These are phyloP conservation scores for Phyllachora maydis DNA, from an alignment of 2,329 filamentous ascomycete genomes.

Conservation along the genomic window DNA sequence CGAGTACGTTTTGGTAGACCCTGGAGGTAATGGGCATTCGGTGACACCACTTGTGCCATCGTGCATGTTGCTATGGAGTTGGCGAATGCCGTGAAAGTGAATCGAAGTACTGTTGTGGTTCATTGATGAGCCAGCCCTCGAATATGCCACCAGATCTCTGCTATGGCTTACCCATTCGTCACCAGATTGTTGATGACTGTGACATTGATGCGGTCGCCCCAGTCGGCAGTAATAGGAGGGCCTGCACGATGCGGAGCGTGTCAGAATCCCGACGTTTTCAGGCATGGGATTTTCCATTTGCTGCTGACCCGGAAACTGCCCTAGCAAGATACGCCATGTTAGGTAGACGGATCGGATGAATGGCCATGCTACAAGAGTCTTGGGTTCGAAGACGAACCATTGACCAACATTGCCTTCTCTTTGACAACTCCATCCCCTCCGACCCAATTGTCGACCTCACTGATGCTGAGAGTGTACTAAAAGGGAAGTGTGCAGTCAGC, in stretches of 20 bases:
- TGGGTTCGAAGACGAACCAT: conserved; percentile 5
- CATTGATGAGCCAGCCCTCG: background rate
- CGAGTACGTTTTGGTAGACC: conserved; percentile 10
- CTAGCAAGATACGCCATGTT: no score
- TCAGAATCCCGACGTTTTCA: no score
- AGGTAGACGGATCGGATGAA: no score
- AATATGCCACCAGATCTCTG: no score
- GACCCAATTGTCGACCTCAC: conserved; percentile 5
- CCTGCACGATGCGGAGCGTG: no score
- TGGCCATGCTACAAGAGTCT: no score
- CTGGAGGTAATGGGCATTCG: conserved; percentile 16
- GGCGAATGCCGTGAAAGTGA: conserved; percentile 21
- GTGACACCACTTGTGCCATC: conserved; percentile 19
- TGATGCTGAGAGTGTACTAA: conserved; percentile 7
- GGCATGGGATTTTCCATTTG: no score
- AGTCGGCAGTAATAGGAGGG: conserved; percentile 24
- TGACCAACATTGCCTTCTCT: conserved; percentile 7
- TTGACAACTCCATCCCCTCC: conserved; percentile 6
- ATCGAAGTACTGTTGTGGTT: conserved; percentile 11
- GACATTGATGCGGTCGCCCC: conserved; percentile 25
- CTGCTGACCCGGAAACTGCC: conserved; percentile 5
- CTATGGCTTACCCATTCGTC: conserved; percentile 9
- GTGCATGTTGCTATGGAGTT: conserved; percentile 15
- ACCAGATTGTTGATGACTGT: conserved; percentile 39
- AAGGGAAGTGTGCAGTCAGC: background rate